Base-by-base conservation (phyloP, 768 basidiomycete species). In the Clitopilus hobsonii region DNA sequence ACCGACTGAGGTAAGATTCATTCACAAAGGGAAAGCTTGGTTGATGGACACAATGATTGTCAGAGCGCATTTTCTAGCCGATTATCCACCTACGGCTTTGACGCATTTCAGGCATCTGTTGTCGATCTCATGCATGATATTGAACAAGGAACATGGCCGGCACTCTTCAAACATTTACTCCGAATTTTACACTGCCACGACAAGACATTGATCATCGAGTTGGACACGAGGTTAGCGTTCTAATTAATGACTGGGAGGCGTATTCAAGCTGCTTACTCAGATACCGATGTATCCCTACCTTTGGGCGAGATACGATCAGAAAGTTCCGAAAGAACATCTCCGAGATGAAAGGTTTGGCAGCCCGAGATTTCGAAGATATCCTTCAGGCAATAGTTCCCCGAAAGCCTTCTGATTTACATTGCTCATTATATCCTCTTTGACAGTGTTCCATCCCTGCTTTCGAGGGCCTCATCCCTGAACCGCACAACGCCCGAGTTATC, bases 101-200 rank as follows among this genome's bases (percentile, higher is more conserved):
- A 66, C 22, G 48, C 67, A 0, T 65, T 60, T 18, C 28, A 48
- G 2, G 69, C 71, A 58, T 60, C 73, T 5, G 69, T 66, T 1
- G 65, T 69, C 5, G 71, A 77, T 56, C 55, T 70, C 14, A 55
- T 73, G 54, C 71, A 73, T 57, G 71, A 77, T 51, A 67, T 75
- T 60, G 74, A 76, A 51, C 61, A 72, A 0, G 75, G 76, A 3
- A 67, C 71, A 1, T 75, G 71, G 71, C 74, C 73, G 52, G 16
- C 59, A 0, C 23, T 73, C 0, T 71, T 79, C 26, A 65, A 60
- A 0, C 74, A 78, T 49, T 58, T 77, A 0, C 62, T 76, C 5
- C 63, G 70, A 0, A 58, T 75, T 20, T 58, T 74, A 0, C 61
- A 68, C 58, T 7, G 6, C 18, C 49, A 56, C 11, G 62, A 58